Percentiles rank a stretch among this genome's conserved stretches.
phyloP scores from a whole-genome alignment of 345 rosid species.

The Xanthoceras sorbifolium region DNA sequence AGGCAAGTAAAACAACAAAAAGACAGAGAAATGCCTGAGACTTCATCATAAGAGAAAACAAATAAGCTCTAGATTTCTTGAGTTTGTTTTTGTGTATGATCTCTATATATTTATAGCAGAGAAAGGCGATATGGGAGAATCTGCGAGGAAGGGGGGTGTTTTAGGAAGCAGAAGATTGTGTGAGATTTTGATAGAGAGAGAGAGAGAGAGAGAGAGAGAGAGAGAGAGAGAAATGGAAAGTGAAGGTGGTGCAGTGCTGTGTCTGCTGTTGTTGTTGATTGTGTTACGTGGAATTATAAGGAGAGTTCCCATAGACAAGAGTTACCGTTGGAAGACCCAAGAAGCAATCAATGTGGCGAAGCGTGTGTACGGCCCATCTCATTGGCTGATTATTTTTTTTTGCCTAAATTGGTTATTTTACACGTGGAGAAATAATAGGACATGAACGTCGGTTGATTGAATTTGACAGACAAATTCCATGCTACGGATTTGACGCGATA shows the following conservation, averaged over 20 bases:
- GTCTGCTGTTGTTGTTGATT: neutral
- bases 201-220: neutral
- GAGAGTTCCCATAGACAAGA: neutral
- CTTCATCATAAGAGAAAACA: slow-evolving; percentile 25
- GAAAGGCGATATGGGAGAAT: neutral
- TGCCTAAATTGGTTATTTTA: neutral
- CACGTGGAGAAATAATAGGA: slow-evolving; percentile 14
- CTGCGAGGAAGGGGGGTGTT: neutral
- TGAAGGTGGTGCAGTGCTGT: neutral
- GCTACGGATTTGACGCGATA: neutral
- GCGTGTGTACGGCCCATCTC: neutral
- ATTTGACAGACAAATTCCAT: neutral
- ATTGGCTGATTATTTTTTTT: neutral
- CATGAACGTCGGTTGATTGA: neutral
- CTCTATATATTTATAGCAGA: neutral
- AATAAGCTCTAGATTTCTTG: too few species aligned
- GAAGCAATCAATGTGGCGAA: neutral
- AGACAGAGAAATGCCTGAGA: slow-evolving; percentile 24
- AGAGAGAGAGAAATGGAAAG: neutral
- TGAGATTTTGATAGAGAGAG: neutral
- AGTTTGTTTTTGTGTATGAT: neutral
- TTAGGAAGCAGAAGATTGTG: neutral
- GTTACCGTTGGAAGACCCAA: slow-evolving; percentile 14
- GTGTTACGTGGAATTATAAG: neutral
- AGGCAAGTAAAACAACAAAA: slow-evolving; percentile 28